Base-by-base conservation (phyloP, 2,329 filamentous ascomycete genomes). In the Cladosporium sp. region DNA sequence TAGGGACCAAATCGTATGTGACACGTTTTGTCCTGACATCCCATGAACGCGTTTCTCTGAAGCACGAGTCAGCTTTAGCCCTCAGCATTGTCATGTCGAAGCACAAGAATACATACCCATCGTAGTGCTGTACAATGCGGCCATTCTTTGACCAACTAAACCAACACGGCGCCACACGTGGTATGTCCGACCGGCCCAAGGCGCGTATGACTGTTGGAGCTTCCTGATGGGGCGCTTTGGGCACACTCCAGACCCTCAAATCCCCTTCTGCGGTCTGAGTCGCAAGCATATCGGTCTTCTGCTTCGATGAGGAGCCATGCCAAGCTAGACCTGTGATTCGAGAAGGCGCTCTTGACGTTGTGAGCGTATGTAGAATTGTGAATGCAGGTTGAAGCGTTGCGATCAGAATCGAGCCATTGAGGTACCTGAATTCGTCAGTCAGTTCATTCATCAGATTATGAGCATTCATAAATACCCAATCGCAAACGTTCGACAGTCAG, bases 141-240 rank as follows among this genome's bases (percentile, higher is more conserved):
- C 94, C 94, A 77, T 96, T 97, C 76, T 97, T 97, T 0, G 94
- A 97, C 94, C 94, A 99, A 19, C 87, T 89, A 80, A 97, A 92
- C 94, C 94, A 99, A 72, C 96, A 96, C 38, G 90, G 88, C 1
- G 91, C 91, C 2, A 85, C 77, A 36, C 85, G 78, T 65, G 83
- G 86, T 64, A 86, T 86, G 61, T 96, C 92, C 7, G 86, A 86
- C 67, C 89, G 83, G 72, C 90, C 93, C 51, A 99, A 78, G 28
- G 95, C 87, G 62, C 94, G 84, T 60, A 97, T 95, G 7, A 97
- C 89, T 69, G 92, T 93, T 37, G 92, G 92, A 3, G 61, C 57
- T 17, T 88, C 82, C 65, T 96, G 85, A 72, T 86, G 81, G 72
- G 88, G 79, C 60, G 83, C 84, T 74, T 97, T 99, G 19, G 93